phyloP scores from a whole-genome alignment of 257 asterid species.

The Nemophila menziesii region DNA sequence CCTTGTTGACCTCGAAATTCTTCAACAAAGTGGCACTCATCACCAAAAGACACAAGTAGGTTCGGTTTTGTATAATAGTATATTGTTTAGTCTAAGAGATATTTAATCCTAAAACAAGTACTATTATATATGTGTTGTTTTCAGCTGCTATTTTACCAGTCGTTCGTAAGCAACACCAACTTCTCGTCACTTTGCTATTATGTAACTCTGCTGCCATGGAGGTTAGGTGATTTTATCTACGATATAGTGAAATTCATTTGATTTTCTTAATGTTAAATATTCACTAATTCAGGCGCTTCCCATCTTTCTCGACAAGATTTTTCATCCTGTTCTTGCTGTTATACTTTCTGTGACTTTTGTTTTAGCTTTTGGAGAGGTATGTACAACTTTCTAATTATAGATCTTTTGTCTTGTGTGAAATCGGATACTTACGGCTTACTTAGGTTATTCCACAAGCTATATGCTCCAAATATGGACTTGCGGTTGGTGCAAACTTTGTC shows the following conservation, averaged over 20 bases:
- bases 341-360: constrained; percentile 91
- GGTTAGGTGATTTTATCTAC: constrained; percentile 23
- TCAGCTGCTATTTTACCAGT: constrained; percentile 81
- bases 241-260: background rate
- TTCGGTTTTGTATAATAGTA: constrained; percentile 4
- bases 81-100: no score
- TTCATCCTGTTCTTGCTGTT: constrained; percentile 90
- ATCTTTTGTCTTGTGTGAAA: no score
- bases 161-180: constrained; percentile 94
- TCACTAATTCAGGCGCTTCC: constrained; percentile 76
- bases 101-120: no score
- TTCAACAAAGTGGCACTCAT: constrained; percentile 66
- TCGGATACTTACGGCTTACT: constrained; percentile 14
- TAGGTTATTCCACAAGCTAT: constrained; percentile 94
- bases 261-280: background rate
- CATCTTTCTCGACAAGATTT: constrained; percentile 72
- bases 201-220: constrained; percentile 98
- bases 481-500: constrained; percentile 89
- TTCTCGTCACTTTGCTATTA: constrained; percentile 82
- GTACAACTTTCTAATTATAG: constrained; percentile 10
- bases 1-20: constrained; percentile 83
- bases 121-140: constrained; percentile 7
- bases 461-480: constrained; percentile 83
- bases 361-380: constrained; percentile 99
- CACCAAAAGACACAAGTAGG: constrained; percentile 85